Evolutionary conservation across 2,329 filamentous ascomycete species (phyloP).

Genomic region (Penicillium nordicum): DNA sequence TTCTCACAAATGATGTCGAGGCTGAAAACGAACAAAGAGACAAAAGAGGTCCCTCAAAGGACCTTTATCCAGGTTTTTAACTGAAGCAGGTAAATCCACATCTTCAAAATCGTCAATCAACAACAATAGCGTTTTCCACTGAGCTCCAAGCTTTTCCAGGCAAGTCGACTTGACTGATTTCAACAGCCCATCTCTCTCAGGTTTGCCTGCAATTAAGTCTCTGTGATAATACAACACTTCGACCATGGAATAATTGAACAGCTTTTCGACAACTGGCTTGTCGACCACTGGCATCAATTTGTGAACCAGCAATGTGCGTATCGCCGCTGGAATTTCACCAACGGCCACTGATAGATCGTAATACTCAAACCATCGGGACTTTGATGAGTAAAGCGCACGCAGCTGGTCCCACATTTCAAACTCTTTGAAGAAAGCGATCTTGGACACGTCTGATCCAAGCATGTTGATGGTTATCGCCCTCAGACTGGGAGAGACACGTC

Average conservation of each 20-base stretch:
- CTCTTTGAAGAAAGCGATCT: slow-evolving; percentile 18
- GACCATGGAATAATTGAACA: slow-evolving; percentile 2
- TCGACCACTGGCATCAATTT: slow-evolving; percentile 3
- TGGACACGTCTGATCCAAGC: slow-evolving; percentile 14
- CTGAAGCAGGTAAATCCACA: neutral
- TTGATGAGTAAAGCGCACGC: slow-evolving; percentile 5
- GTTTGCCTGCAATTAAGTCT: neutral
- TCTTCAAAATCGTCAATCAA: neutral
- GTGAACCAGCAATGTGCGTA: slow-evolving; percentile 3
- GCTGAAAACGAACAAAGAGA: slow-evolving; percentile 1
- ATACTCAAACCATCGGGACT: slow-evolving; percentile 11
- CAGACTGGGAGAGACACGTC: slow-evolving; percentile 16
- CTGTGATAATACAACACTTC: neutral
- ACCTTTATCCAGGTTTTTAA: neutral
- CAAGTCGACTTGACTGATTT: neutral
- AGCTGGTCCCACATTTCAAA: slow-evolving; percentile 19
- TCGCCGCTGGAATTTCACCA: slow-evolving; percentile 8
- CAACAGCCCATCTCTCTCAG: neutral
- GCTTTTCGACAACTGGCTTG: neutral
- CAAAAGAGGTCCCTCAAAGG: slow-evolving; percentile 5
- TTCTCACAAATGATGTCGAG: neutral
- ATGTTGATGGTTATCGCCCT: slow-evolving; percentile 14
- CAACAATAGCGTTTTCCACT: neutral
- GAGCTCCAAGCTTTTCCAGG: neutral
- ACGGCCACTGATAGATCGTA: slow-evolving; percentile 10